These are phyloP conservation scores for Phytophthora pistaciae DNA, from an alignment of 352 stramenopile species.

Conservation along the genomic window DNA sequence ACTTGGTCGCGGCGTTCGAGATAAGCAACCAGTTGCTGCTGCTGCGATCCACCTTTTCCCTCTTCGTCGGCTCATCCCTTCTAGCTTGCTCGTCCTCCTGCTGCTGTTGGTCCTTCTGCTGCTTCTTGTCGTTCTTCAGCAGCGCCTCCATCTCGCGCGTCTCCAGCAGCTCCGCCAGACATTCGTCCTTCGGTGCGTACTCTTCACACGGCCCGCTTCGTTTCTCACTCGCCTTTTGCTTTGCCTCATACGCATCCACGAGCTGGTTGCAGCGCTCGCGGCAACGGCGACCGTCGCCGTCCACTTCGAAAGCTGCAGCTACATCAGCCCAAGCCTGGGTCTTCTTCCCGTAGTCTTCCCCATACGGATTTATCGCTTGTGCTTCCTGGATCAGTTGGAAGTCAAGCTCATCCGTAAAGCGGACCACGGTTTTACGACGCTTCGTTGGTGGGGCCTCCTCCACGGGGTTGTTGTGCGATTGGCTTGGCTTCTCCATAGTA, in stretches of 20 bases:
- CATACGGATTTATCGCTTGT: not conserved
- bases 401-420: not conserved
- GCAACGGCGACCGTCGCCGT: not conserved
- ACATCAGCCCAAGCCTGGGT: not conserved
- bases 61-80: too few species aligned
- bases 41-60: too few species aligned
- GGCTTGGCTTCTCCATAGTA: too few species aligned
- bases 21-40: too few species aligned
- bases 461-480: not conserved
- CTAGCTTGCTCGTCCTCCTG: too few species aligned
- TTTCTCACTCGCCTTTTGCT: not conserved
- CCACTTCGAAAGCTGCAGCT: not conserved
- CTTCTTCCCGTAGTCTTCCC: not conserved
- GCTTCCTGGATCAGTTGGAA: not conserved
- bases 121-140: not conserved
- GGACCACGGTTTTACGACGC: not conserved
- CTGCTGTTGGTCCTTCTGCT: not conserved
- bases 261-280: not conserved
- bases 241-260: not conserved
- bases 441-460: not conserved
- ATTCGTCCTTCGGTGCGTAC: not conserved
- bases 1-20: too few species aligned
- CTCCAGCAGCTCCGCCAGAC: not conserved
- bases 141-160: not conserved
- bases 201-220: not conserved